phyloP scores from a whole-genome alignment of 768 basidiomycete genomes.

The Psilocybe cyanescens region DNA sequence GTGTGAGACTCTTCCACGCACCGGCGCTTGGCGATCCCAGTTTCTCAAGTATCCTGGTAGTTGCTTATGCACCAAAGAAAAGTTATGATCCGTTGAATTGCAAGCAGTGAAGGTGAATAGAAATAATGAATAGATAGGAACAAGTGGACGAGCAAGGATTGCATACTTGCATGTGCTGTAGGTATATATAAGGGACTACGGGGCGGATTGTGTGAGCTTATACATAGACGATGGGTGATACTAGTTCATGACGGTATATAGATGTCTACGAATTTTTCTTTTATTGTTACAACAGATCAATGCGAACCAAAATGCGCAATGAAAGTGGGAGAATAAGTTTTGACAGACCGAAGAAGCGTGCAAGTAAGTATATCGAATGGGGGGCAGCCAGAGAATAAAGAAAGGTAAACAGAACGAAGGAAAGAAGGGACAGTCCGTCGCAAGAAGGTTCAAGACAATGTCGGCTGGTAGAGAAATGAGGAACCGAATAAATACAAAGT shows the following conservation, averaged over 20 bases:
- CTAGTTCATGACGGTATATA: background rate
- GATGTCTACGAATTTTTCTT: background rate
- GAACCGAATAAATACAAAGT: background rate
- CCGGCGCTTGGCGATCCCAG: background rate
- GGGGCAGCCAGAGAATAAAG: too few relatives aligned
- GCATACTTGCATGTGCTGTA: constrained; percentile 1
- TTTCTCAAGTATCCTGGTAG: background rate
- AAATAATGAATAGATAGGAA: constrained; percentile 11
- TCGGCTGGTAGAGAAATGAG: background rate
- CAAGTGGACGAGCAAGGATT: background rate
- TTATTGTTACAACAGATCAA: constrained; percentile 4
- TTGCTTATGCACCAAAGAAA: background rate
- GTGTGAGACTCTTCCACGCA: background rate
- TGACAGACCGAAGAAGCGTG: background rate
- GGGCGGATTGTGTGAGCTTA: background rate
- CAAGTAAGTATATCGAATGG: too few relatives aligned
- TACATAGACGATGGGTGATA: constrained; percentile 7
- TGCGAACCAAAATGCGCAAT: background rate
- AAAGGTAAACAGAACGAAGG: background rate
- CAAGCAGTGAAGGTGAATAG: background rate
- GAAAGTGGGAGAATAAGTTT: background rate
- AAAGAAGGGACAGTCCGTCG: background rate
- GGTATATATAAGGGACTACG: background rate
- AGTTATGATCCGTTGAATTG: background rate
- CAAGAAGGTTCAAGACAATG: background rate